A percentile compares a stretch with the other conserved stretches of the same genome.
These are phyloP conservation scores for Zoysia pacifica DNA, from an alignment of 176 grass and related monocot genomes.

Conservation along the genomic window DNA sequence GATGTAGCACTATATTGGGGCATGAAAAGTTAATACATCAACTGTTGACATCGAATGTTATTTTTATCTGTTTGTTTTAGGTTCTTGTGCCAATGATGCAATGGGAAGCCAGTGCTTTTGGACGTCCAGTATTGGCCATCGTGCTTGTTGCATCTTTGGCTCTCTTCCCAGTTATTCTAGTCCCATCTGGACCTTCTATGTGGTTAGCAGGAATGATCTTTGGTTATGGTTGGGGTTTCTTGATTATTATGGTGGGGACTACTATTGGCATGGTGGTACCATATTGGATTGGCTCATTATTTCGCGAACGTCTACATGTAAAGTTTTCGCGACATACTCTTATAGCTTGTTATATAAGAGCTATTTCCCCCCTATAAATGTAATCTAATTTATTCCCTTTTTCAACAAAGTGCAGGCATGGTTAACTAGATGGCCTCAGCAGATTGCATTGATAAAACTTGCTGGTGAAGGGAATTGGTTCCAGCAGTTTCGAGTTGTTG, in stretches of 20 bases:
- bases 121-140: constrained; percentile 73
- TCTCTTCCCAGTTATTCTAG: constrained; percentile 75
- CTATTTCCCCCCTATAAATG: background rate
- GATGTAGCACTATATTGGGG: background rate
- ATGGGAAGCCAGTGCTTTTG: constrained; percentile 98
- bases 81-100: constrained; percentile 89
- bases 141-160: constrained; percentile 86
- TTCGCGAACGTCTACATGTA: constrained; percentile 82
- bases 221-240: constrained; percentile 94
- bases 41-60: background rate
- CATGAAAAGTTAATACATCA: background rate
- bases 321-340: constrained; percentile 26
- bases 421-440: constrained; percentile 79
- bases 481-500: constrained; percentile 87
- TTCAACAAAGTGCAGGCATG: constrained; percentile 8
- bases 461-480: constrained; percentile 91
- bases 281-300: constrained; percentile 87
- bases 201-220: constrained; percentile 99
- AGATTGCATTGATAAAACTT: constrained; percentile 76
- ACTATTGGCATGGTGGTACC: constrained; percentile 89
- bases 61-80: constrained; percentile 36
- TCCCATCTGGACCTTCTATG: constrained; percentile 98
- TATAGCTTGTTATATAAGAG: background rate
- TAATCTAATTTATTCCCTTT: background rate
- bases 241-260: constrained; percentile 97